A percentile compares a stretch with the other conserved stretches of the same genome.
Conservation (phyloP, 2,329 filamentous ascomycete genomes). For the Ampelomyces quisqualis region DNA sequence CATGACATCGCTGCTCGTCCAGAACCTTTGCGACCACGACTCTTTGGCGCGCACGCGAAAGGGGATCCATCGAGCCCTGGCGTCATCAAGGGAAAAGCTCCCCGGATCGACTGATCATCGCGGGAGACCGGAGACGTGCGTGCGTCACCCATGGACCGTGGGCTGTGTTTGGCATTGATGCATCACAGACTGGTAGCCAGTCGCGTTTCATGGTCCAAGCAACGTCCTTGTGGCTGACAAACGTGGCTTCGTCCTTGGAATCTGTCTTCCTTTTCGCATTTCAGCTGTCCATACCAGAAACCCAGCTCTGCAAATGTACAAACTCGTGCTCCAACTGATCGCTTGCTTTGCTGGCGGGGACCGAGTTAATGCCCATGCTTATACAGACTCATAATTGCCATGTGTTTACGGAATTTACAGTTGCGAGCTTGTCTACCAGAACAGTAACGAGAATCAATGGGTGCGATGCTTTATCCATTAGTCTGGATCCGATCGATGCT, state of each 20-base stretch:
- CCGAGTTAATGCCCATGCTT: too few species aligned
- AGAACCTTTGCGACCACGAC: not conserved
- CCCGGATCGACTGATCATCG: conserved; percentile 1
- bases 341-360: too few species aligned
- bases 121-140: not conserved
- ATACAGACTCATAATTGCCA: too few species aligned
- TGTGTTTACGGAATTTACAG: too few species aligned
- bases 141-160: not conserved
- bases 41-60: not conserved
- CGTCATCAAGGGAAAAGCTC: not conserved
- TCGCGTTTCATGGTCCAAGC: not conserved
- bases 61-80: not conserved
- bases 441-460: too few species aligned
- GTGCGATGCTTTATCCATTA: too few species aligned
- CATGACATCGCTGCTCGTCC: conserved; percentile 11
- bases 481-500: too few species aligned
- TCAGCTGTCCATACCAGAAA: too few species aligned
- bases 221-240: not conserved
- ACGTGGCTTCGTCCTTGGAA: not conserved
- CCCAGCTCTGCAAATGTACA: too few species aligned
- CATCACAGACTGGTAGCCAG: not conserved
- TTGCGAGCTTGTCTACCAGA: too few species aligned
- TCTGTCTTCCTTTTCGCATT: too few species aligned
- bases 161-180: not conserved
- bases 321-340: too few species aligned